Percentiles rank a stretch among this genome's conserved stretches.
Conservation (phyloP, 2,329 filamentous ascomycete species). For the Claviceps pazoutovae region DNA sequence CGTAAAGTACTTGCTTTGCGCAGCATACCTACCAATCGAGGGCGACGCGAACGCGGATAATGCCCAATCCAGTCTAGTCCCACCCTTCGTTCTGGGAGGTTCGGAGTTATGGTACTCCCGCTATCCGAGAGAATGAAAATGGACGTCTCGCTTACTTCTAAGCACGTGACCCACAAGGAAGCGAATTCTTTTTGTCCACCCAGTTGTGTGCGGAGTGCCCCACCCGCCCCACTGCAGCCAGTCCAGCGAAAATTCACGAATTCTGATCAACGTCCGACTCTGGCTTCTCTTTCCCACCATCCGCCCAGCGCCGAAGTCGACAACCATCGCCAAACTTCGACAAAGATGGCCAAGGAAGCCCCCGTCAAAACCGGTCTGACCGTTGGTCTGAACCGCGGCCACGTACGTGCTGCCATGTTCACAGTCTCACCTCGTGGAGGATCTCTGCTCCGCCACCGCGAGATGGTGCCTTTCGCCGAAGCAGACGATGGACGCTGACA, state of each 20-base stretch:
- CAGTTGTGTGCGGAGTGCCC: slow-evolving; percentile 1
- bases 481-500: slow-evolving; percentile 52
- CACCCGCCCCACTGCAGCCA: background rate
- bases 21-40: background rate
- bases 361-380: slow-evolving; percentile 43
- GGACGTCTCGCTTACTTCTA: slow-evolving; percentile 9
- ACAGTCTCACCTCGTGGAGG: slow-evolving; percentile 61
- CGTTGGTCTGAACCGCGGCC: slow-evolving; percentile 49
- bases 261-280: background rate
- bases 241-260: slow-evolving; percentile 12
- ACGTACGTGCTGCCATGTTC: slow-evolving; percentile 36
- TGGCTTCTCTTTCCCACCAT: slow-evolving; percentile 14
- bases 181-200: background rate
- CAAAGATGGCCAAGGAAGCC: slow-evolving; percentile 46
- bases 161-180: slow-evolving; percentile 17
- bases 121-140: background rate
- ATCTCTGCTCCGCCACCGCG: slow-evolving; percentile 40
- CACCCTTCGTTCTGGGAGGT: background rate
- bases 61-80: background rate
- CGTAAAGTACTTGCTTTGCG: slow-evolving; percentile 2
- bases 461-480: slow-evolving; percentile 12
- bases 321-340: slow-evolving; percentile 18
- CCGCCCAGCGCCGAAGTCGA: slow-evolving; percentile 13
- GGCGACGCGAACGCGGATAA: slow-evolving; percentile 1
- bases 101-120: slow-evolving; percentile 2